Evolutionary conservation across 192 early-diverging fungal species (phyloP).

Genomic region (Geranomyces michiganensis): DNA sequence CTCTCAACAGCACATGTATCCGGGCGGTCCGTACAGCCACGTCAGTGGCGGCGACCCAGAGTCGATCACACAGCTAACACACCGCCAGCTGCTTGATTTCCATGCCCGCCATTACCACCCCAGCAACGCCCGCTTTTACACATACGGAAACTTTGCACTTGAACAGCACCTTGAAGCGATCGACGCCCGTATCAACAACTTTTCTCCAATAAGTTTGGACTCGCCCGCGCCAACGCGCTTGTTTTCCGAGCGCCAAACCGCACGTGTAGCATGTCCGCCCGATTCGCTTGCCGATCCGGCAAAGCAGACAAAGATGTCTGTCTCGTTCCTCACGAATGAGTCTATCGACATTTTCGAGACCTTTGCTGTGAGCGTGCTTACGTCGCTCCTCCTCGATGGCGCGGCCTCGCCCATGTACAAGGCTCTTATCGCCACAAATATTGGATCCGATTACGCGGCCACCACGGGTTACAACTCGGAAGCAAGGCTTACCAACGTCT

Average conservation of each 20-base stretch:
- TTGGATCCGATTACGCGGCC: conserved; percentile 87
- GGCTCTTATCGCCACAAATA: conserved; percentile 85
- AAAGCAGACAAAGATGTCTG: conserved; percentile 73
- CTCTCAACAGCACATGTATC: conserved; percentile 80
- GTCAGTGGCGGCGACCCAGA: conserved; percentile 91
- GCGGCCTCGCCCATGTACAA: conserved; percentile 91
- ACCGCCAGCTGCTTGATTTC: conserved; percentile 79
- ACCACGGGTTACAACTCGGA: conserved; percentile 88
- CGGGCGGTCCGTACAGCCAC: conserved; percentile 77
- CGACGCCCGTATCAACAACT: conserved; percentile 60
- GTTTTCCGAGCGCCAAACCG: conserved; percentile 42
- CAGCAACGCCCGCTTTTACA: conserved; percentile 88
- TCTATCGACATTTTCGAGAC: conserved; percentile 75
- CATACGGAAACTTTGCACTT: conserved; percentile 85
- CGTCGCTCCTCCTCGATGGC: conserved; percentile 82
- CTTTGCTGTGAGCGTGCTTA: conserved; percentile 79
- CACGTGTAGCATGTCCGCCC: conserved; percentile 56
- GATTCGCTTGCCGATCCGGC: conserved; percentile 74
- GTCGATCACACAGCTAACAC: conserved; percentile 83
- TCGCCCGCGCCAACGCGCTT: conserved; percentile 43
- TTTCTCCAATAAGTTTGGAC: conserved; percentile 49
- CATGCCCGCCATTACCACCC: conserved; percentile 89
- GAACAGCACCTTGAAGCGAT: conserved; percentile 74
- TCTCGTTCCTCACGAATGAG: conserved; percentile 58
- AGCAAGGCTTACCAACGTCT: conserved; percentile 57